Percentiles rank a stretch among this genome's conserved stretches.
phyloP scores from a whole-genome alignment of 2,329 filamentous ascomycete genomes.

The Lasiodiplodia hormozganensis region DNA sequence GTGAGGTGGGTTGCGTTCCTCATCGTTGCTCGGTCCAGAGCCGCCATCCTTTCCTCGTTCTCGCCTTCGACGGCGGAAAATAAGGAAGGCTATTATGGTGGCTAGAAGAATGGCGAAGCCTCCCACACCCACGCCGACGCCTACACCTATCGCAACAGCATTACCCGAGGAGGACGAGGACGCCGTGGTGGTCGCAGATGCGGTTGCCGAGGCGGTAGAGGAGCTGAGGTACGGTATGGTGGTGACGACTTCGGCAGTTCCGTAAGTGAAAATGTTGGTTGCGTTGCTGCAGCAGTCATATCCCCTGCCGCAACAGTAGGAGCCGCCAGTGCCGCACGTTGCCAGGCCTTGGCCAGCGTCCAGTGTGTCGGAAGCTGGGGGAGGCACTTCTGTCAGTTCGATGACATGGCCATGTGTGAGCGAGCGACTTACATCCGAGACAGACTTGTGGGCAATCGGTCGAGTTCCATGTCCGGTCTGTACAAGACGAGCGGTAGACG shows the following conservation, averaged over 20 bases:
- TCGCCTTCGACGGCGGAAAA: constrained; percentile 27
- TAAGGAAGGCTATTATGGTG: constrained; percentile 21
- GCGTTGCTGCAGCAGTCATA: constrained; percentile 35
- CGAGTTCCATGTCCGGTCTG: constrained; percentile 36
- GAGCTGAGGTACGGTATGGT: constrained; percentile 33
- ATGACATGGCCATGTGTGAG: background rate
- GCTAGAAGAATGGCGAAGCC: constrained; percentile 32
- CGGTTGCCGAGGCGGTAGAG: constrained; percentile 23
- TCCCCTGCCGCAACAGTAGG: constrained; percentile 34
- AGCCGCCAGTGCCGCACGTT: constrained; percentile 32
- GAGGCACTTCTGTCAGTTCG: constrained; percentile 19
- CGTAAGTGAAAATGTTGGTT: constrained; percentile 33
- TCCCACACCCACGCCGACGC: constrained; percentile 35
- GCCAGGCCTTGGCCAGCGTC: constrained; percentile 34
- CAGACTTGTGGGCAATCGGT: constrained; percentile 35
- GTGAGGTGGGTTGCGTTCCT: background rate
- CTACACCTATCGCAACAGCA: constrained; percentile 33
- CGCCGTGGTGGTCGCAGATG: background rate
- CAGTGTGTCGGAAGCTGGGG: constrained; percentile 27
- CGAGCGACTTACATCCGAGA: constrained; percentile 32
- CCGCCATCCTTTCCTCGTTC: background rate
- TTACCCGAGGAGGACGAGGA: constrained; percentile 14
- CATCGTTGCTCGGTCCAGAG: background rate
- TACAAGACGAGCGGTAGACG: constrained; percentile 36
- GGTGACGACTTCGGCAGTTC: constrained; percentile 31